Evolutionary conservation across 495 filamentous ascomycete genomes (phyloP).

Genomic region (Xylaria scruposa): DNA sequence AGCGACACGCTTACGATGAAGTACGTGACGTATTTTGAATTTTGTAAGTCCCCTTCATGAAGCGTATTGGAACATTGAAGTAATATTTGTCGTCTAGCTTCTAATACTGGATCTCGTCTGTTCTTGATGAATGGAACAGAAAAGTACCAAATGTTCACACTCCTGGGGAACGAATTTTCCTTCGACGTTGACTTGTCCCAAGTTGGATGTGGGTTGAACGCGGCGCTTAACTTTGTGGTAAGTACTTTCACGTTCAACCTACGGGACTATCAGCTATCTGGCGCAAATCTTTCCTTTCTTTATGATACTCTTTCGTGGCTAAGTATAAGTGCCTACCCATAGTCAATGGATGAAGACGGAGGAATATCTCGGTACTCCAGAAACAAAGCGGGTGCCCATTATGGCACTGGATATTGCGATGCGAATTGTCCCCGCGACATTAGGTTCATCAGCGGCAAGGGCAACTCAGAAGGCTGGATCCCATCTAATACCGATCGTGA

Average conservation of each 20-base stretch:
- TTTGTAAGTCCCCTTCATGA: not conserved
- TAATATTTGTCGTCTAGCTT: not conserved
- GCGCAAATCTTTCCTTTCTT: not conserved
- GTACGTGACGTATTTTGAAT: slow-evolving; percentile 1
- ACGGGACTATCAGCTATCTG: not conserved
- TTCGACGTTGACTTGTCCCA: slow-evolving; percentile 1
- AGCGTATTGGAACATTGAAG: not conserved
- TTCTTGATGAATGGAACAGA: not conserved
- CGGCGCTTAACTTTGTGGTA: not conserved
- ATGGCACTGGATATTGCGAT: slow-evolving; percentile 62
- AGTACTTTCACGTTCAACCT: not conserved
- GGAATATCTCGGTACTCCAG: not conserved
- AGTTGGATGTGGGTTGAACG: not conserved
- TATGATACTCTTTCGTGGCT: not conserved
- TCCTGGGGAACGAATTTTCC: not conserved
- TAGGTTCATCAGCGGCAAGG: slow-evolving; percentile 52
- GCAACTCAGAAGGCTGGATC: not conserved
- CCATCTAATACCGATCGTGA: not conserved
- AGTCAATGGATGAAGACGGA: slow-evolving; percentile 5
- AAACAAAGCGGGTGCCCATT: slow-evolving; percentile 50
- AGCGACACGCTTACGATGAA: not conserved
- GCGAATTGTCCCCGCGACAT: slow-evolving; percentile 57
- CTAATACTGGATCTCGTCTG: not conserved
- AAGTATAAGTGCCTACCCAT: not conserved
- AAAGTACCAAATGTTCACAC: not conserved